A percentile compares a stretch with the other conserved stretches of the same genome.
Conservation (phyloP, 768 basidiomycete species). For the Tricholoma sp. region DNA sequence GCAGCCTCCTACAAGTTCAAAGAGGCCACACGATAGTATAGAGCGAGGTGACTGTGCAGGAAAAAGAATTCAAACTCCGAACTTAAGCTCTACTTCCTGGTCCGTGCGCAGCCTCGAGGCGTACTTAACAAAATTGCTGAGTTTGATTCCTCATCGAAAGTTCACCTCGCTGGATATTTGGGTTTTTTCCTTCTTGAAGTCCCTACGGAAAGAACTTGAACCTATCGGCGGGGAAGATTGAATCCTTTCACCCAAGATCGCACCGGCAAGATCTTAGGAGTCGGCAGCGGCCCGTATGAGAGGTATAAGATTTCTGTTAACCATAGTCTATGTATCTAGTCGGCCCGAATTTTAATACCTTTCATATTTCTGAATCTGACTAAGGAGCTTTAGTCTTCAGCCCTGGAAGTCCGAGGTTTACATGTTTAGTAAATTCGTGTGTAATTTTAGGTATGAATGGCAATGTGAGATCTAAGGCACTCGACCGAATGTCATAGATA, state of each 20-base stretch:
- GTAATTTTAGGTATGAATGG: no score
- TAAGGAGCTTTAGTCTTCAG: not conserved
- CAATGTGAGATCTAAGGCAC: no score
- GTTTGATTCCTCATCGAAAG: conserved; percentile 43
- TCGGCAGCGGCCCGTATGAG: conserved; percentile 64
- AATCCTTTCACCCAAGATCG: conserved; percentile 67
- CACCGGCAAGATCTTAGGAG: conserved; percentile 32
- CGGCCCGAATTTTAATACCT: not conserved
- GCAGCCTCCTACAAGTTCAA: conserved; percentile 3
- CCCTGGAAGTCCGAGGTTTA: not conserved
- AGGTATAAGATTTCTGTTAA: conserved; percentile 31
- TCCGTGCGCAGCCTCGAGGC: conserved; percentile 42
- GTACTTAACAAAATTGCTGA: not conserved
- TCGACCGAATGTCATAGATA: no score
- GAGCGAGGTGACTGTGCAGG: conserved; percentile 16
- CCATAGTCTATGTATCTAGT: not conserved
- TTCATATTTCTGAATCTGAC: not conserved
- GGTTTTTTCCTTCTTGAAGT: conserved; percentile 34
- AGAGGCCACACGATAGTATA: conserved; percentile 10
- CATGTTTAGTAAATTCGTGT: not conserved
- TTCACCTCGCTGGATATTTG: conserved; percentile 79
- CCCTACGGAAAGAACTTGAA: conserved; percentile 50
- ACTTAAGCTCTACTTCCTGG: conserved; percentile 27
- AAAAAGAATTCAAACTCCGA: conserved; percentile 11
- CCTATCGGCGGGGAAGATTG: conserved; percentile 48